Evolutionary conservation across 345 rosid species (phyloP).

Genomic region (Ceriops tagal): DNA sequence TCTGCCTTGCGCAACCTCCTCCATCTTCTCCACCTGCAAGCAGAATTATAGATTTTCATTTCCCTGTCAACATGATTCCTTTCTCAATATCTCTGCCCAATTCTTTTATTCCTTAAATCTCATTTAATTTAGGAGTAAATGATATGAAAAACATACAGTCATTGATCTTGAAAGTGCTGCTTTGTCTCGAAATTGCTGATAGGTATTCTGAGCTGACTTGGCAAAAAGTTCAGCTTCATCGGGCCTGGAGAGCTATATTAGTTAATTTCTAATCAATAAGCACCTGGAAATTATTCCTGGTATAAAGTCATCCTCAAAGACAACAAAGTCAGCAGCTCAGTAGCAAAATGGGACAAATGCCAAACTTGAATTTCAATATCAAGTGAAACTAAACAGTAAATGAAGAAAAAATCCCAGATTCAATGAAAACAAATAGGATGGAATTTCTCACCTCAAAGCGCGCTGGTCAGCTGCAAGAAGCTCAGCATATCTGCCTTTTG

Average conservation of each 20-base stretch:
- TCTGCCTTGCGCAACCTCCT: conserved; percentile 95
- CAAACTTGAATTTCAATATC: not conserved
- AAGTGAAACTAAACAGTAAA: no score
- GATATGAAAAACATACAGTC: conserved; percentile 47
- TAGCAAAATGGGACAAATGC: not conserved
- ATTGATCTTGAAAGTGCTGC: conserved; percentile 88
- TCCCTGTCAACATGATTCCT: not conserved
- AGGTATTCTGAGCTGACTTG: conserved; percentile 73
- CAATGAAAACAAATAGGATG: conserved; percentile 5
- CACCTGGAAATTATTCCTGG: not conserved
- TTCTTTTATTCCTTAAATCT: not conserved
- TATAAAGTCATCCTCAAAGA: not conserved
- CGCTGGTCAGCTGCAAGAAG: conserved; percentile 83
- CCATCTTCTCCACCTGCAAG: conserved; percentile 76
- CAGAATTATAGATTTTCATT: not conserved
- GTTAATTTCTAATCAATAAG: conserved; percentile 1
- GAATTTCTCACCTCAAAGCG: conserved; percentile 61
- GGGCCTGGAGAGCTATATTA: conserved; percentile 44
- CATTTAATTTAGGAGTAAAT: not conserved
- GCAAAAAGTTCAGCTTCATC: conserved; percentile 93
- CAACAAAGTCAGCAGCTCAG: not conserved
- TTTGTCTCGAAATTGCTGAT: conserved; percentile 77
- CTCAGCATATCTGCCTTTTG: conserved; percentile 91
- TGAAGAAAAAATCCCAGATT: not conserved
- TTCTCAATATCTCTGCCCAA: not conserved